Evolutionary conservation across 345 rosid species (phyloP).

Genomic region (Gossypium longicalyx): DNA sequence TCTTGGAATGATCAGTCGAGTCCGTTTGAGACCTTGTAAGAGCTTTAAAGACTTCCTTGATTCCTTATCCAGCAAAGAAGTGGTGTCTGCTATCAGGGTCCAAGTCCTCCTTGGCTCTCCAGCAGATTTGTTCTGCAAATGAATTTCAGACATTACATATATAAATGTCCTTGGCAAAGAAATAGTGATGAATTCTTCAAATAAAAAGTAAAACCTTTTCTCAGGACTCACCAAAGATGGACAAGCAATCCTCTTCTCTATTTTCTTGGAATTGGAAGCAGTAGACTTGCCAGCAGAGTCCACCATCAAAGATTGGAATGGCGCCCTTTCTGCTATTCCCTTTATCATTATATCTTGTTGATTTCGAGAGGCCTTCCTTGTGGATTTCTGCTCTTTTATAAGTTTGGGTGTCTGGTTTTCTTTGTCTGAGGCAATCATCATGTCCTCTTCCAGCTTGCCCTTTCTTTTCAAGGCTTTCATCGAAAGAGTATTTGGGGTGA

Average conservation of each 20-base stretch:
- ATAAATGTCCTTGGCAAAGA: not conserved
- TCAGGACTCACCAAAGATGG: constrained; percentile 43
- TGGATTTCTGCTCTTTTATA: constrained; percentile 33
- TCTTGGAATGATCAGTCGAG: constrained; percentile 64
- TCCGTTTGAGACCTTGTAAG: constrained; percentile 83
- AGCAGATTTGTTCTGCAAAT: constrained; percentile 41
- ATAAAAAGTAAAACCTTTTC: not conserved
- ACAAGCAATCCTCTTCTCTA: constrained; percentile 24
- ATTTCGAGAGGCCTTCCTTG: constrained; percentile 16
- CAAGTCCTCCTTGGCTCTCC: constrained; percentile 49
- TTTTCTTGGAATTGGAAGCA: constrained; percentile 20
- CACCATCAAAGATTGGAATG: constrained; percentile 48
- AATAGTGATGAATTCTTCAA: constrained; percentile 1
- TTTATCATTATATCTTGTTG: constrained; percentile 29
- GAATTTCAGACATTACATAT: constrained; percentile 13
- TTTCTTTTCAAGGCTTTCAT: constrained; percentile 43
- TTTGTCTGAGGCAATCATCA: constrained; percentile 31
- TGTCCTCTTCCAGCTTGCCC: constrained; percentile 41
- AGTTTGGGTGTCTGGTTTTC: constrained; percentile 44
- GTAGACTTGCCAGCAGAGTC: constrained; percentile 31
- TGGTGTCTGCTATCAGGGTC: constrained; percentile 68
- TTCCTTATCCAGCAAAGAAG: constrained; percentile 61
- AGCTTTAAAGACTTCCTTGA: constrained; percentile 70
- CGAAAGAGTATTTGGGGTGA: constrained; percentile 52
- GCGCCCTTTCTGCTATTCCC: constrained; percentile 41